A percentile compares a stretch with the other conserved stretches of the same genome.
Conservation (phyloP, 2,329 filamentous ascomycete species). For the Pseudopyricularia cyperi region DNA sequence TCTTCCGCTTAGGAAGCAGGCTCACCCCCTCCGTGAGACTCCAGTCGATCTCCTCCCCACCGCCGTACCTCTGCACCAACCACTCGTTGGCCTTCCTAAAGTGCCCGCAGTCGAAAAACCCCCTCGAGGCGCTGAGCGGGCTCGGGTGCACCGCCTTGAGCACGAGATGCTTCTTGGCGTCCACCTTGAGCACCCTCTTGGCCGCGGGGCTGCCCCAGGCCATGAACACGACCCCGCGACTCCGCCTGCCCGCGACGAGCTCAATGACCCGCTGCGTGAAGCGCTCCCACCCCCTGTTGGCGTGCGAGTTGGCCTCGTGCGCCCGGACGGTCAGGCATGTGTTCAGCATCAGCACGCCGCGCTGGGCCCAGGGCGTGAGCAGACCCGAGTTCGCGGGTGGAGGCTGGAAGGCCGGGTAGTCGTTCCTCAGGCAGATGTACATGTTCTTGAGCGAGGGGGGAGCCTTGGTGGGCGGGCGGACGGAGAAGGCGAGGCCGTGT, state of each 20-base stretch:
- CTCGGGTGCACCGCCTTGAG: conserved; percentile 84
- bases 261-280: conserved; percentile 92
- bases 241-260: conserved; percentile 63
- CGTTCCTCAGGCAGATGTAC: conserved; percentile 74
- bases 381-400: conserved; percentile 71
- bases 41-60: conserved; percentile 79
- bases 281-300: conserved; percentile 79
- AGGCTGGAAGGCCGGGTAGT: conserved; percentile 67
- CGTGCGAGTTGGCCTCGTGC: conserved; percentile 76
- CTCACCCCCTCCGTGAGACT: conserved; percentile 28
- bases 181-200: conserved; percentile 63
- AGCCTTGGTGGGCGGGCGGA: conserved; percentile 74
- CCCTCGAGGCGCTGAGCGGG: conserved; percentile 71
- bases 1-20: conserved; percentile 7
- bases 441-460: conserved; percentile 91
- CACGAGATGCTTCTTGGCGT: conserved; percentile 63
- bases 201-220: conserved; percentile 85
- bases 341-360: conserved; percentile 85
- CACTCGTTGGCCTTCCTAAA: conserved; percentile 77
- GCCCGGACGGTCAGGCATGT: conserved; percentile 89
- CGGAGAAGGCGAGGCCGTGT: conserved; percentile 91
- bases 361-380: conserved; percentile 85
- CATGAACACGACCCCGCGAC: conserved; percentile 79
- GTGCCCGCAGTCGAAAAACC: conserved; percentile 75
- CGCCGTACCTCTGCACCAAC: conserved; percentile 66